Evolutionary conservation across 2,329 filamentous ascomycete species (phyloP).

Genomic region (Orbilia quercus): DNA sequence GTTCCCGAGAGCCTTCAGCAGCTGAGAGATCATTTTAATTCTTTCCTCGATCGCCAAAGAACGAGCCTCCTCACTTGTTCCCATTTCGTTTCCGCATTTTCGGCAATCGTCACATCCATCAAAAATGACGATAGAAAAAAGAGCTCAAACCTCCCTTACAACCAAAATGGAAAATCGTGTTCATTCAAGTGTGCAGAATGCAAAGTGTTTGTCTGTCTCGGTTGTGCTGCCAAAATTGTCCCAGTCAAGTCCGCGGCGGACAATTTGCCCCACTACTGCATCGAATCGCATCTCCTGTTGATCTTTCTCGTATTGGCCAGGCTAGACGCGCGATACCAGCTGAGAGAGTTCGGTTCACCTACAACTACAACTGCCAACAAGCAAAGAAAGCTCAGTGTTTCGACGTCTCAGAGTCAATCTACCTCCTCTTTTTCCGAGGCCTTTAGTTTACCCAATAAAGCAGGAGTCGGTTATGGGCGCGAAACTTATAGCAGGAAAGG

Average conservation of each 20-base stretch:
- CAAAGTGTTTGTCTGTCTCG: slow-evolving; percentile 28
- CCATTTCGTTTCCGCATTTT: slow-evolving; percentile 4
- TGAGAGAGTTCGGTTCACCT: slow-evolving; percentile 18
- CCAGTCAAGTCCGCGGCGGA: not conserved
- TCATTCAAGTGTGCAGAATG: slow-evolving; percentile 33
- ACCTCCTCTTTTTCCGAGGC: too few relatives aligned
- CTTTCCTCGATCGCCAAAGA: not conserved
- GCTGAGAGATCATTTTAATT: slow-evolving; percentile 11
- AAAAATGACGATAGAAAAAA: slow-evolving; percentile 33
- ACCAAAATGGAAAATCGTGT: slow-evolving; percentile 18
- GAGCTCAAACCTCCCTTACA: slow-evolving; percentile 6
- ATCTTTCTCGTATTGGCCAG: slow-evolving; percentile 29
- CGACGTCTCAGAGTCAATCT: not conserved
- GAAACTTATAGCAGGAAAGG: not conserved
- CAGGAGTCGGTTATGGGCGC: slow-evolving; percentile 28
- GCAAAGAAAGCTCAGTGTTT: not conserved
- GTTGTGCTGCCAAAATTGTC: slow-evolving; percentile 29
- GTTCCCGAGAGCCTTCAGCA: slow-evolving; percentile 15
- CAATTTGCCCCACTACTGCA: slow-evolving; percentile 17
- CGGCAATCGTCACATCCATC: slow-evolving; percentile 18
- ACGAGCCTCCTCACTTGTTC: not conserved
- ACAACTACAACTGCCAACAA: not conserved
- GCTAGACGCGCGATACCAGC: slow-evolving; percentile 34
- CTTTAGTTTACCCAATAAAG: not conserved
- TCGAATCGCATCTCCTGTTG: slow-evolving; percentile 31